Base-by-base conservation (phyloP, 306 rosid species). In the Bauhinia variegata region DNA sequence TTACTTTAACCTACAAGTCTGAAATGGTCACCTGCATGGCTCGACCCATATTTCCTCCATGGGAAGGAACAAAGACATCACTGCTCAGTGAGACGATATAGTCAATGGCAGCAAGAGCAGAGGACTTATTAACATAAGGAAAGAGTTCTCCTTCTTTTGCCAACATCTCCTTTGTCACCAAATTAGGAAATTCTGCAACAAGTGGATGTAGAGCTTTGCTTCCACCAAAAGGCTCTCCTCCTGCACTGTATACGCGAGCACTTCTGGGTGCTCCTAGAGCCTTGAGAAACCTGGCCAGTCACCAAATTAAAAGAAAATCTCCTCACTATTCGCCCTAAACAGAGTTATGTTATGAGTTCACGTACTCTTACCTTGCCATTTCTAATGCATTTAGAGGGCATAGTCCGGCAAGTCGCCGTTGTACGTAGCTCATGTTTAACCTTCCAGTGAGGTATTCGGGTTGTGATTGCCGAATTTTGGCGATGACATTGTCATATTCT, bases 101-200 rank as follows among this genome's bases (percentile, higher is more conserved):
- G 85, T 85, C 89, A 5, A 76, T 76, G 39, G 89, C 89, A 42
- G 89, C 85, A 50, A 85, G 69, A 32, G 83, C 83, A 41, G 89
- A 85, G 8, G 85, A 65, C 62, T 70, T 85, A 72, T 77, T 82
- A 55, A 37, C 37, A 60, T 32, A 82, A 9, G 77, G 79, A 5
- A 75, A 53, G 65, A 85, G 85, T 11, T 85, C 87, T 57, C 79
- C 81, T 6, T 59, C 85, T 37, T 70, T 47, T 0, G 76, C 85
- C 75, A 82, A 67, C 77, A 31, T 79, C 52, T 82, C 82, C 71
- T 85, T 85, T 2, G 81, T 76, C 57, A 74, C 79, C 5, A 85
- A 48, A 30, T 82, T 85, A 7, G 89, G 78, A 63, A 82, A 85
- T 32, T 82, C 85, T 16, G 72, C 68, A 12, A 63, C 33, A 28